Base-by-base conservation (phyloP, 352 stramenopile species). In the Pythium guiyangense region DNA sequence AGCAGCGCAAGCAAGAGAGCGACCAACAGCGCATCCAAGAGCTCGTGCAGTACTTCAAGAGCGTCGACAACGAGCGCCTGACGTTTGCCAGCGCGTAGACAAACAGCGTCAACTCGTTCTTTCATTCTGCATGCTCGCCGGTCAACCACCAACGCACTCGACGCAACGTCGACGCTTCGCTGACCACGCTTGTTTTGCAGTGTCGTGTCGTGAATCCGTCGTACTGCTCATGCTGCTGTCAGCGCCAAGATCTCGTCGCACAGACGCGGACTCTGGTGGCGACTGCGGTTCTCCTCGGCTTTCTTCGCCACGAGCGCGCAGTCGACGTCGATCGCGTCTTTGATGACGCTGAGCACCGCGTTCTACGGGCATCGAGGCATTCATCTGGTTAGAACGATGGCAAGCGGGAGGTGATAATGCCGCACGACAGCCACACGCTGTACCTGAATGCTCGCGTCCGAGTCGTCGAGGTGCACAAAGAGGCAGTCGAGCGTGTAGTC, bases 391-490 rank as follows among this genome's bases (percentile, higher is more conserved):
- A 22, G 22, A 22, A 22, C 22, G 22, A 22, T 22, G 22, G 22
- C 22, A 22, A 22, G 22, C 22, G 22, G 22, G 22, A 22, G 22
- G 22, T 22, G 22, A 22, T 22, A 22, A 22, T 22, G 22, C 22
- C 22, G 37, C 11, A 34, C 20, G 29, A 15, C 56, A 10, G 51
- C 29, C 37, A 65, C 31, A 47, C 37, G 49, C 59, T 63, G 31
- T 61, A 89, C 82, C 74, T 96, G 86, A 25, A 97, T 96, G 35
- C 80, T 74, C 20, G 71, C 63, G 25, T 97, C 90, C 2, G 86
- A 75, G 60, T 97, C 90, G 56, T 97, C 90, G 20, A 97, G 64
- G 60, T 97, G 90, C 43, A 97, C 84, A 61, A 97, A 94, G 40
- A 97, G 69, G 48, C 87, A 92, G 61, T 97, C 90, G 52, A 94